Percentiles rank a stretch among this genome's conserved stretches.
Evolutionary conservation across 139 green algal genomes (phyloP).

Genomic region (Pleodorina starrii): DNA sequence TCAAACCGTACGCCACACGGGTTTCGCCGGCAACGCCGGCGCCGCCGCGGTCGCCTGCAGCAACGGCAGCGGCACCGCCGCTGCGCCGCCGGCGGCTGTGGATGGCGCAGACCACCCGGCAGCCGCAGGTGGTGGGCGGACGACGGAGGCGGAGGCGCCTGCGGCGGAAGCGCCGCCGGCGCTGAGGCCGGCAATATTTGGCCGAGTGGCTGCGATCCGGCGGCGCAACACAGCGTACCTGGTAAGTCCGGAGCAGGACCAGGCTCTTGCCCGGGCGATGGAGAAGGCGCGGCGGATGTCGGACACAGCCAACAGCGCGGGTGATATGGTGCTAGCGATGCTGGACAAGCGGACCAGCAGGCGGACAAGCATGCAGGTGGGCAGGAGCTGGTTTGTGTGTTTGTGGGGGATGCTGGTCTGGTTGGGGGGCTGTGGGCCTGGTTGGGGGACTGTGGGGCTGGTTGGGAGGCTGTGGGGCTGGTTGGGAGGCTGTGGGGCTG

Average conservation of each 20-base stretch:
- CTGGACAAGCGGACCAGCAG: background rate
- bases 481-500: background rate
- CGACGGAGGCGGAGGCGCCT: background rate
- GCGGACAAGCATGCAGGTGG: background rate
- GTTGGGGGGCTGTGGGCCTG: background rate
- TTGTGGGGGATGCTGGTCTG: background rate
- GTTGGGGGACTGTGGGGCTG: background rate
- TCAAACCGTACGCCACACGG: no score
- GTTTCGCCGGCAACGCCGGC: no score
- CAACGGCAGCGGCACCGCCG: background rate
- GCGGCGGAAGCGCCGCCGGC: background rate
- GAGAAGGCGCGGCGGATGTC: background rate
- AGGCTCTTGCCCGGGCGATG: slow-evolving; percentile 11
- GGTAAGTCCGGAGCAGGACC: background rate
- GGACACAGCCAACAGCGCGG: background rate
- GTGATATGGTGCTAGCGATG: background rate
- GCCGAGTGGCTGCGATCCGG: background rate
- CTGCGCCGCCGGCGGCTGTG: background rate
- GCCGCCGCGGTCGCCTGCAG: background rate
- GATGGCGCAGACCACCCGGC: background rate
- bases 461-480: background rate
- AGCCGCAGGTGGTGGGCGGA: background rate
- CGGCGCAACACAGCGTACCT: background rate
- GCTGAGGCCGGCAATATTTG: background rate
- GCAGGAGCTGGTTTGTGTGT: background rate